Evolutionary conservation across 2,329 filamentous ascomycete species (phyloP).

Genomic region (Colletotrichum godetiae): DNA sequence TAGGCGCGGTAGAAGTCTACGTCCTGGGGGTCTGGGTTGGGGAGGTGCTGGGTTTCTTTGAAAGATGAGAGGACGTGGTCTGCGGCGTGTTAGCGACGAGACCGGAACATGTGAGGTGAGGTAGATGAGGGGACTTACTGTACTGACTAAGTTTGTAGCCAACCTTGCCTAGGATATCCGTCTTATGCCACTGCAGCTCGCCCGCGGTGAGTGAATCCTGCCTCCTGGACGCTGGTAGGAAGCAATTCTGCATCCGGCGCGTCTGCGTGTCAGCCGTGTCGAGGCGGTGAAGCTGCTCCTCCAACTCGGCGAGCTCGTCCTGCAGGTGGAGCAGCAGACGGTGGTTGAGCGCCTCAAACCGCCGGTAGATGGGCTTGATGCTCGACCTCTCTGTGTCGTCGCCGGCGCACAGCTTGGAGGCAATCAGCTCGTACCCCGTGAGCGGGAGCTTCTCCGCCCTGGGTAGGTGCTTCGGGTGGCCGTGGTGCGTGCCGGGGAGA

Average conservation of each 20-base stretch:
- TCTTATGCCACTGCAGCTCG: constrained; percentile 70
- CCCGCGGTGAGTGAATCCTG: constrained; percentile 62
- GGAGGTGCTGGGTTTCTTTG: constrained; percentile 60
- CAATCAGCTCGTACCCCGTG: constrained; percentile 73
- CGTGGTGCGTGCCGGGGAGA: constrained; percentile 42
- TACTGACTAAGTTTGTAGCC: constrained; percentile 76
- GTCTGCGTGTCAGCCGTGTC: constrained; percentile 69
- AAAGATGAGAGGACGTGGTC: constrained; percentile 71
- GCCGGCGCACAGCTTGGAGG: constrained; percentile 57
- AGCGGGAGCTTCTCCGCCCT: constrained; percentile 56
- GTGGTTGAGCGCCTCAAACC: constrained; percentile 85
- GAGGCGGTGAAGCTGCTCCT: constrained; percentile 78
- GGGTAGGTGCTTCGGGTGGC: constrained; percentile 47
- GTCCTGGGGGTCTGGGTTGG: constrained; percentile 61
- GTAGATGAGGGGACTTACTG: constrained; percentile 57
- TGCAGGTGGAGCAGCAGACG: constrained; percentile 85
- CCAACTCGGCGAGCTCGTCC: constrained; percentile 84
- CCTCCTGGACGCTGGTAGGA: constrained; percentile 70
- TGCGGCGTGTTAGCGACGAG: constrained; percentile 42
- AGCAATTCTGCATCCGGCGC: constrained; percentile 53
- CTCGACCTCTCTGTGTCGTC: constrained; percentile 35
- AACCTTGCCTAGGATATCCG: constrained; percentile 70
- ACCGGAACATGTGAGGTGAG: background rate
- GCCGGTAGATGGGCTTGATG: constrained; percentile 78
- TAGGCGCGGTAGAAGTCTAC: constrained; percentile 63